These are phyloP conservation scores for Pugionium cornutum DNA, from an alignment of 345 rosid species.

Conservation along the genomic window DNA sequence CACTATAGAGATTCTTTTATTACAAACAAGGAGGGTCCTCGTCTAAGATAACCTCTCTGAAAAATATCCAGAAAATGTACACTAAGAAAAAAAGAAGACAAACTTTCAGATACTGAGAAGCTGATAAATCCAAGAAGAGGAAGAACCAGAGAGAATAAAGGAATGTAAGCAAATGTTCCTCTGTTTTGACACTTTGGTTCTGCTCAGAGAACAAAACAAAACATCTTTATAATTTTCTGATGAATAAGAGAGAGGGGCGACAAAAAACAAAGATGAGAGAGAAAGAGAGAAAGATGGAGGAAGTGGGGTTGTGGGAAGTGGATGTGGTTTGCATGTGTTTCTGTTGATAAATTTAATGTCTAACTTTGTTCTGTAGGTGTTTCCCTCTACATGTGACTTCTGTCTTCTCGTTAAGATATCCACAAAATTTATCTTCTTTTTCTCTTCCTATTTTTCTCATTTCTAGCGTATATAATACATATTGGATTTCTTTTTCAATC, in stretches of 20 bases:
- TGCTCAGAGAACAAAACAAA: constrained; percentile 39
- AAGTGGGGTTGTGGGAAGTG: constrained; percentile 54
- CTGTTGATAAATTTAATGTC: background rate
- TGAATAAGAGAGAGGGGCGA: constrained; percentile 5
- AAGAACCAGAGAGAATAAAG: constrained; percentile 24
- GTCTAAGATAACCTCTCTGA: constrained; percentile 14
- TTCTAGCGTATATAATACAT: background rate
- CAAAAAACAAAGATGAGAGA: constrained; percentile 19
- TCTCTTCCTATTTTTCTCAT: background rate
- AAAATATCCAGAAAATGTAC: constrained; percentile 31
- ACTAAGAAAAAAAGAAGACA: background rate
- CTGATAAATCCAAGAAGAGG: constrained; percentile 28
- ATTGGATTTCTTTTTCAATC: background rate
- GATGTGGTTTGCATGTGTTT: constrained; percentile 40
- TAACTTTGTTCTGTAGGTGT: constrained; percentile 39
- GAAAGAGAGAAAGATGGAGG: constrained; percentile 12
- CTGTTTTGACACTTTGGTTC: constrained; percentile 22
- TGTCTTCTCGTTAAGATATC: constrained; percentile 31
- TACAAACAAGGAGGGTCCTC: constrained; percentile 30
- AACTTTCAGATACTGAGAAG: constrained; percentile 24
- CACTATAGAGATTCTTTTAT: constrained; percentile 2
- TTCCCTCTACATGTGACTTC: constrained; percentile 64
- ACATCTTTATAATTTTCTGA: constrained; percentile 1
- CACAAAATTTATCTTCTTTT: constrained; percentile 22
- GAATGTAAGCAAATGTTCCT: constrained; percentile 39